A percentile compares a stretch with the other conserved stretches of the same genome.
Evolutionary conservation across 495 filamentous ascomycete genomes (phyloP).

Genomic region (Physcia stellaris): DNA sequence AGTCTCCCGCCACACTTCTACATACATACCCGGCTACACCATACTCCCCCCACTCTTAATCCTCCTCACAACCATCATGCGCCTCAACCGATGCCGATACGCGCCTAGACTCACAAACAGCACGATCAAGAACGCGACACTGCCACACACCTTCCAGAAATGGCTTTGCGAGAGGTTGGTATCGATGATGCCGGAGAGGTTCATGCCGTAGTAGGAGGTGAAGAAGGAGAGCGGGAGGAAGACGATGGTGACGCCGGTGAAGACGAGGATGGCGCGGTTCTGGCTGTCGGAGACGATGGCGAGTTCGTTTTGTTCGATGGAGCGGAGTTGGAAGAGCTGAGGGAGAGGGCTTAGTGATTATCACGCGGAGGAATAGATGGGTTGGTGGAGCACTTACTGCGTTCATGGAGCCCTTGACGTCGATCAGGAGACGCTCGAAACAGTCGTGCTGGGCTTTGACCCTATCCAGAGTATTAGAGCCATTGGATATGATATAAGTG

Average conservation of each 20-base stretch:
- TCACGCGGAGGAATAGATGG: neutral
- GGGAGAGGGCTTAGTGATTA: neutral
- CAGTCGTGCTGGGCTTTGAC: constrained; percentile 11
- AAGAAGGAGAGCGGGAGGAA: constrained; percentile 23
- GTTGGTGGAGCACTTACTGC: constrained; percentile 6
- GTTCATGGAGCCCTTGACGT: constrained; percentile 14
- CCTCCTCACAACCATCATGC: constrained; percentile 3
- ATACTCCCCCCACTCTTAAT: too few relatives aligned
- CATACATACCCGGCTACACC: too few relatives aligned
- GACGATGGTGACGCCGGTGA: constrained; percentile 19
- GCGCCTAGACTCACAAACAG: constrained; percentile 12
- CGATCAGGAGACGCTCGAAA: constrained; percentile 14
- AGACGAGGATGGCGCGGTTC: constrained; percentile 20
- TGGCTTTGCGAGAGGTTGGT: constrained; percentile 10
- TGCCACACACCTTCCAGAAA: constrained; percentile 22
- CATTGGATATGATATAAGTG: too few relatives aligned
- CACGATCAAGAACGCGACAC: constrained; percentile 12
- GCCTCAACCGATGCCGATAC: constrained; percentile 8
- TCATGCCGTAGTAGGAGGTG: constrained; percentile 25
- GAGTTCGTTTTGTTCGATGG: constrained; percentile 21
- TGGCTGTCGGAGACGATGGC: constrained; percentile 18
- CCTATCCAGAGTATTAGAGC: too few relatives aligned
- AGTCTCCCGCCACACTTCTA: too few relatives aligned
- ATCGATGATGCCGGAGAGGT: constrained; percentile 16
- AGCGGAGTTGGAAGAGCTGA: constrained; percentile 19